Evolutionary conservation across 2,329 filamentous ascomycete species (phyloP).

Genomic region (Pyrenochaeta sp.): DNA sequence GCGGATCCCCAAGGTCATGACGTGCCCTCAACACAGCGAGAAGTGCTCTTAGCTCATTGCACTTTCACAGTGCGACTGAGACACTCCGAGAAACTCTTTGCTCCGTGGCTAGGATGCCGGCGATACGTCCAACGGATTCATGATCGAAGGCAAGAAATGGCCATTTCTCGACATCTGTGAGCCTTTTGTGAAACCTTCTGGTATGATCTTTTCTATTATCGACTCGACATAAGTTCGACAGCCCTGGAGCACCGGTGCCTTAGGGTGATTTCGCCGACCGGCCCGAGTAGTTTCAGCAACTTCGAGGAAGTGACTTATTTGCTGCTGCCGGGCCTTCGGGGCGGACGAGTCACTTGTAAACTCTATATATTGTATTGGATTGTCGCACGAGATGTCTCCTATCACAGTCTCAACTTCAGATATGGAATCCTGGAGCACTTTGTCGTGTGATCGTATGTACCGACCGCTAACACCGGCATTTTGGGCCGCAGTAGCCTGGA

Average conservation of each 20-base stretch:
- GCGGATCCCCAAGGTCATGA: background rate
- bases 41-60: background rate
- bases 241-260: no score
- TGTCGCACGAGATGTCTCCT: conserved; percentile 5
- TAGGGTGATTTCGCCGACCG: no score
- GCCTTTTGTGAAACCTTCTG: no score
- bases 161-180: no score
- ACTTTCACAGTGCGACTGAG: background rate
- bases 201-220: no score
- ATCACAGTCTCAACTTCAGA: conserved; percentile 6
- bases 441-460: background rate
- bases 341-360: background rate
- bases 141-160: background rate
- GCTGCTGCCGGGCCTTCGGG: background rate
- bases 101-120: background rate
- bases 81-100: no score
- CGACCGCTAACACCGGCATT: no score
- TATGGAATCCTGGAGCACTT: conserved; percentile 5
- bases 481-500: background rate
- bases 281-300: no score
- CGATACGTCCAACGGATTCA: background rate
- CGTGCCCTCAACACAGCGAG: background rate
- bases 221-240: no score
- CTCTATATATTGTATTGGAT: background rate
- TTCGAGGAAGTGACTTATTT: background rate